These are phyloP conservation scores for Elsinoe batatas DNA, from an alignment of 2,329 filamentous ascomycete genomes.

Conservation along the genomic window DNA sequence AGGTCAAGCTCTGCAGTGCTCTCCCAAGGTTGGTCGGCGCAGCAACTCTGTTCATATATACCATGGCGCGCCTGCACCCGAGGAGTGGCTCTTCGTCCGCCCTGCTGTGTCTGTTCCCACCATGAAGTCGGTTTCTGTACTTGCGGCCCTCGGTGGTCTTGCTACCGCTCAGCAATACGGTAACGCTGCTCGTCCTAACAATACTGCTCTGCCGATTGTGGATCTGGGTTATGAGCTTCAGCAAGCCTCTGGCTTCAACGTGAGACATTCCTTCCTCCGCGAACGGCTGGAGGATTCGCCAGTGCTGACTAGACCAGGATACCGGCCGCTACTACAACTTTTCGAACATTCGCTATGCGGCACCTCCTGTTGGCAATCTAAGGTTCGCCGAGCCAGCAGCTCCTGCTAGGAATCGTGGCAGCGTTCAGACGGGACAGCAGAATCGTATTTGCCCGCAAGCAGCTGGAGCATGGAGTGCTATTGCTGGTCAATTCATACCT, in stretches of 20 bases:
- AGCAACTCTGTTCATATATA: constrained; percentile 6
- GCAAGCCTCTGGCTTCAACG: constrained; percentile 37
- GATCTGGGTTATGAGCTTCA: constrained; percentile 47
- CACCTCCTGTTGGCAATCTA: constrained; percentile 35
- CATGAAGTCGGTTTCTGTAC: constrained; percentile 5
- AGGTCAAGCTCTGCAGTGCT: constrained; percentile 3
- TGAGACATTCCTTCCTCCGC: constrained; percentile 6
- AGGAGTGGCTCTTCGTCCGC: neutral
- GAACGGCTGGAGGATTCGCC: neutral
- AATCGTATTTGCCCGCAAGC: constrained; percentile 38
- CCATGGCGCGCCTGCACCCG: neutral
- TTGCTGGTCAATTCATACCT: constrained; percentile 28
- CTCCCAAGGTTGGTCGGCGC: constrained; percentile 1
- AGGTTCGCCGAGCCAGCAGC: constrained; percentile 8
- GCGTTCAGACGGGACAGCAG: constrained; percentile 37
- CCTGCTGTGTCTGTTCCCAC: neutral
- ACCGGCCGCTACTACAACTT: constrained; percentile 39
- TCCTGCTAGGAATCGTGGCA: constrained; percentile 31
- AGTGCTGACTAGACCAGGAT: constrained; percentile 3
- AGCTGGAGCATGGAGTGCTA: constrained; percentile 34
- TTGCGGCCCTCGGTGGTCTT: constrained; percentile 6
- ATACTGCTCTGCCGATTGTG: constrained; percentile 33
- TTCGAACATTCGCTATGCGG: constrained; percentile 47
- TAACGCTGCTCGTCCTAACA: neutral
- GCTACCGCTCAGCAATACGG: constrained; percentile 1